A percentile compares a stretch with the other conserved stretches of the same genome.
Evolutionary conservation across 345 rosid species (phyloP).

Genomic region (Lepidium didymum): DNA sequence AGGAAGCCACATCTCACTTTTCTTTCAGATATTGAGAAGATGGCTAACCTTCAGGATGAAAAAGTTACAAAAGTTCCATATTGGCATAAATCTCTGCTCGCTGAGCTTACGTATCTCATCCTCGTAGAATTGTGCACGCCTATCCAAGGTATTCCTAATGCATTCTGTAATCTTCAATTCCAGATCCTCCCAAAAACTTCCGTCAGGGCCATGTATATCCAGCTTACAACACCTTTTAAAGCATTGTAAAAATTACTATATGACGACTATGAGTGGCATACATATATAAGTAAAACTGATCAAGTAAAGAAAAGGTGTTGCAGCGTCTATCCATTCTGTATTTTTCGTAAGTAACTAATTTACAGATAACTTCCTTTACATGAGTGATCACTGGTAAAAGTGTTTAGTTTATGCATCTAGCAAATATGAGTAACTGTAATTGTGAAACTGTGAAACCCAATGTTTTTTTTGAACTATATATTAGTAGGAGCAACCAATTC

Average conservation of each 20-base stretch:
- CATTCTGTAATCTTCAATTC: slow-evolving; percentile 81
- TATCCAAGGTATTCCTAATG: slow-evolving; percentile 78
- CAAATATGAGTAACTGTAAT: neutral
- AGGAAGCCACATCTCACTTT: neutral
- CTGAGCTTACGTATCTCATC: slow-evolving; percentile 95
- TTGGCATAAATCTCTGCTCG: slow-evolving; percentile 88
- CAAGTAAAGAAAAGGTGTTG: neutral
- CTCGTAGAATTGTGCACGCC: slow-evolving; percentile 85
- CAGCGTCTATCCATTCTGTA: neutral
- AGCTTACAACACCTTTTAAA: slow-evolving; percentile 89
- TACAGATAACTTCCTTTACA: neutral
- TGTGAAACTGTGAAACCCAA: neutral
- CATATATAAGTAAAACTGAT: neutral
- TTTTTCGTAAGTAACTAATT: neutral
- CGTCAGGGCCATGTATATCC: slow-evolving; percentile 73
- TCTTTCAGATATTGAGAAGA: slow-evolving; percentile 22
- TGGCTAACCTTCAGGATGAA: slow-evolving; percentile 86
- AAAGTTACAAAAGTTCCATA: slow-evolving; percentile 96
- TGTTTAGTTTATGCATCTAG: slow-evolving; percentile 4
- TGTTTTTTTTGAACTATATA: neutral
- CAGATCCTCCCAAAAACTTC: slow-evolving; percentile 89
- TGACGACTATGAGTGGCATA: neutral
- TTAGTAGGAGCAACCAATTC: slow-evolving; percentile 6
- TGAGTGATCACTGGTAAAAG: slow-evolving; percentile 2
- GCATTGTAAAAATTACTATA: slow-evolving; percentile 29